Evolutionary conservation across 164 flowering plant genomes (phyloP).

Genomic region (Euptelea pleiosperma): DNA sequence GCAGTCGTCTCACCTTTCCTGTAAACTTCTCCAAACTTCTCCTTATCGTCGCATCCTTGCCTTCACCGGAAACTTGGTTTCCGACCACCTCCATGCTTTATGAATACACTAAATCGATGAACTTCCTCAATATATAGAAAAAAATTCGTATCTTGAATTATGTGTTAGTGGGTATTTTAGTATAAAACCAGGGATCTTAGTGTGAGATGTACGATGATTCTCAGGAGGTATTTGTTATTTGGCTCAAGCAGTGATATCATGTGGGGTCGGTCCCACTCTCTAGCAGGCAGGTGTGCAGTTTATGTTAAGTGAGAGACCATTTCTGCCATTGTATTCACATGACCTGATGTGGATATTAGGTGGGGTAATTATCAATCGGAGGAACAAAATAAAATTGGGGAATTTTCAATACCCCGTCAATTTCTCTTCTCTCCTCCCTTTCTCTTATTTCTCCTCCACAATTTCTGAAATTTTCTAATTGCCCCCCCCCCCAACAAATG

Average conservation of each 20-base stretch:
- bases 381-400: no score
- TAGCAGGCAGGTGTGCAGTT: constrained; percentile 2
- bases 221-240: not conserved
- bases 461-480: no score
- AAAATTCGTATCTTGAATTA: not conserved
- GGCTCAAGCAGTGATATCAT: not conserved
- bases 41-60: not conserved
- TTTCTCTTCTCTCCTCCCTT: no score
- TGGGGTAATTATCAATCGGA: not conserved
- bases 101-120: no score
- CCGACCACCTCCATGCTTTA: constrained; percentile 16
- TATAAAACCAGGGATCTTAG: not conserved
- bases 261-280: not conserved
- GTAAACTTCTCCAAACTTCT: not conserved
- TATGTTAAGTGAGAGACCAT: not conserved
- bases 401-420: no score
- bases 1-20: constrained; percentile 27
- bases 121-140: no score
- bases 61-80: constrained; percentile 5
- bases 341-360: not conserved
- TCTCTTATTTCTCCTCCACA: no score
- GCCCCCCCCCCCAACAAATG: no score
- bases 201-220: not conserved
- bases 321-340: constrained; percentile 4
- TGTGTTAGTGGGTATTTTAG: not conserved